These are phyloP conservation scores for Ceratocystis harringtonii DNA, from an alignment of 2,329 filamentous ascomycete species.

Conservation along the genomic window DNA sequence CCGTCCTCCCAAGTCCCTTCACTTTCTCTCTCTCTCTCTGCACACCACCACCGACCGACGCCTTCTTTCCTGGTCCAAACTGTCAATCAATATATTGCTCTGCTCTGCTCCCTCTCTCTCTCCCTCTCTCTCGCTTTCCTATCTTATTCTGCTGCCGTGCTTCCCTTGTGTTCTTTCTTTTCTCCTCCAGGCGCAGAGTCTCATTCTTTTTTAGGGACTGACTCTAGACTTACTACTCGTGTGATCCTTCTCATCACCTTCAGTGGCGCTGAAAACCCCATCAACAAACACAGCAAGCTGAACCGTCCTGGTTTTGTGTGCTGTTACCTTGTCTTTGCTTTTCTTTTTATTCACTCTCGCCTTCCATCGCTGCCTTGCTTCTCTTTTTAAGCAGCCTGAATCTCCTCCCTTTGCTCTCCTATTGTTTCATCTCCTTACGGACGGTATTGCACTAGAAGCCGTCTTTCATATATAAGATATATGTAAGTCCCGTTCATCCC, in stretches of 20 bases:
- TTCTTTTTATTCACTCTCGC: neutral
- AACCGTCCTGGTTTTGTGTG: neutral
- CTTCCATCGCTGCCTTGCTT: neutral
- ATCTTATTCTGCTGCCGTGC: neutral
- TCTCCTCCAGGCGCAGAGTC: neutral
- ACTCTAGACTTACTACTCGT: neutral
- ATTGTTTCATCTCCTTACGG: neutral
- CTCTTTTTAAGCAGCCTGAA: neutral
- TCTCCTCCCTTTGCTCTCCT: neutral
- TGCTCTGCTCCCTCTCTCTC: neutral
- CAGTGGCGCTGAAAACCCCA: neutral
- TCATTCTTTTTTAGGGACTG: neutral
- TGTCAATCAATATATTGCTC: neutral
- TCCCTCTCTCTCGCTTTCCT: neutral
- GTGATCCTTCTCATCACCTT: neutral
- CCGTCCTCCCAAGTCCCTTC: neutral
- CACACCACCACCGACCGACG: too few species aligned
- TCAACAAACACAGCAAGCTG: conserved; percentile 4
- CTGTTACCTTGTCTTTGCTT: neutral
- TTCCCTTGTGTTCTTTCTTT: neutral
- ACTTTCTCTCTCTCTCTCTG: too few species aligned
- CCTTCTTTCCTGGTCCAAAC: too few species aligned
- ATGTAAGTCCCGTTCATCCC: conserved; percentile 1
- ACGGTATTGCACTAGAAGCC: neutral
- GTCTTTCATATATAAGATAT: neutral